A percentile compares a stretch with the other conserved stretches of the same genome.
These are phyloP conservation scores for Linderniella brevidens DNA, from an alignment of 257 asterid genomes.

Conservation along the genomic window DNA sequence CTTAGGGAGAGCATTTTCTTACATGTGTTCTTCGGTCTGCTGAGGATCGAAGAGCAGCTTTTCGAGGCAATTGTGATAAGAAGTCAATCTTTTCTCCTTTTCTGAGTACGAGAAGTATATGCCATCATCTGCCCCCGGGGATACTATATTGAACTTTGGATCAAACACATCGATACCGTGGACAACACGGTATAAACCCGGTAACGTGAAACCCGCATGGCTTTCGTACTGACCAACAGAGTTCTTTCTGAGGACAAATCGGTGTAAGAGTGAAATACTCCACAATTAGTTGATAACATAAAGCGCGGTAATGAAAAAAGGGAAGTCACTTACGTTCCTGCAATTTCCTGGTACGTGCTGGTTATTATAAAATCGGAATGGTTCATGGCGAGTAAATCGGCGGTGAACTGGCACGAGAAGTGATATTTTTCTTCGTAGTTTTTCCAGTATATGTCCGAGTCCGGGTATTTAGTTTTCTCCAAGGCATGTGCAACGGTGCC, in stretches of 20 bases:
- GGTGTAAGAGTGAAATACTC: not conserved
- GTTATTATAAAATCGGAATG: conserved; percentile 88
- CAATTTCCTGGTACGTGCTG: conserved; percentile 96
- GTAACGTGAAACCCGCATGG: conserved; percentile 78
- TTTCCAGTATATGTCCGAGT: conserved; percentile 90
- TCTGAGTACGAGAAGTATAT: conserved; percentile 73
- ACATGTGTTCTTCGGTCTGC: conserved; percentile 80
- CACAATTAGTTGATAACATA: not conserved
- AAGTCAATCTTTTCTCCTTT: conserved; percentile 55
- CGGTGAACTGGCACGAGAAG: conserved; percentile 93
- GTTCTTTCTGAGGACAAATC: conserved; percentile 35
- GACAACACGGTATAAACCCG: conserved; percentile 83
- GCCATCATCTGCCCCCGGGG: conserved; percentile 76
- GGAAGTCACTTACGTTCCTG: conserved; percentile 70
- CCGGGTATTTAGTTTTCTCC: conserved; percentile 98
- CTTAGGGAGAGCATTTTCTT: conserved; percentile 13
- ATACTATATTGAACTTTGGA: conserved; percentile 95
- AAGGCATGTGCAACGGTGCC: conserved; percentile 97
- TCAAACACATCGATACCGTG: conserved; percentile 97
- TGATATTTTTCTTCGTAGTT: conserved; percentile 84
- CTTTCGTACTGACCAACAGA: conserved; percentile 95
- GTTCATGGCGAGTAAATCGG: conserved; percentile 93
- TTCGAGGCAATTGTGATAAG: conserved; percentile 59
- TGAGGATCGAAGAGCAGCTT: conserved; percentile 59
- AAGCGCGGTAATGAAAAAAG: not conserved